Evolutionary conservation across 768 basidiomycete genomes (phyloP).

Genomic region (Leccinum obscurum): DNA sequence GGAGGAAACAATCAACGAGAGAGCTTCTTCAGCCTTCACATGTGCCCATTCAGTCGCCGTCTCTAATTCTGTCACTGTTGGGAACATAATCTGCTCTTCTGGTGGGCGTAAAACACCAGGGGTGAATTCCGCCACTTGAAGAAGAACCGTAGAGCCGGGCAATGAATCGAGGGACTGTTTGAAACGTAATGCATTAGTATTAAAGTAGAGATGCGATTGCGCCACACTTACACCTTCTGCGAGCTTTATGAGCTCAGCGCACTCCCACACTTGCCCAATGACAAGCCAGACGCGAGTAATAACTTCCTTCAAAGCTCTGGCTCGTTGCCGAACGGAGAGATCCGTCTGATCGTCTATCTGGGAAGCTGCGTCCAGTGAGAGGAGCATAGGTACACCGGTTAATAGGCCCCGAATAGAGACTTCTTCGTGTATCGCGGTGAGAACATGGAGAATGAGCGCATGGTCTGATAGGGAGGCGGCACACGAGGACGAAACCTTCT

Average conservation of each 20-base stretch:
- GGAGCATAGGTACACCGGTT: slow-evolving; percentile 81
- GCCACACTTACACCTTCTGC: slow-evolving; percentile 53
- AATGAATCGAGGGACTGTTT: slow-evolving; percentile 47
- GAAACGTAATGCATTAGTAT: slow-evolving; percentile 17
- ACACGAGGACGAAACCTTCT: slow-evolving; percentile 42
- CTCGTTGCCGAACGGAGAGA: slow-evolving; percentile 41
- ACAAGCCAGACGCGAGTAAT: slow-evolving; percentile 63
- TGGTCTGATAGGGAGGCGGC: slow-evolving; percentile 75
- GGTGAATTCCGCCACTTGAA: slow-evolving; percentile 34
- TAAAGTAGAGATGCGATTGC: slow-evolving; percentile 15
- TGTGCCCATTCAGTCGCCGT: slow-evolving; percentile 33
- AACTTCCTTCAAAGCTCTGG: slow-evolving; percentile 59
- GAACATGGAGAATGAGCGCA: slow-evolving; percentile 63
- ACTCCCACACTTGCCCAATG: slow-evolving; percentile 73
- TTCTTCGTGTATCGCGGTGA: slow-evolving; percentile 65
- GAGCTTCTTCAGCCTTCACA: slow-evolving; percentile 53
- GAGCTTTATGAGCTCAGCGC: slow-evolving; percentile 48
- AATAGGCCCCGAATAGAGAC: slow-evolving; percentile 76
- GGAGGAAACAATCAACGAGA: slow-evolving; percentile 56
- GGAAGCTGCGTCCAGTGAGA: slow-evolving; percentile 64
- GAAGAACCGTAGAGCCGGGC: slow-evolving; percentile 39
- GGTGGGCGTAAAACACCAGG: slow-evolving; percentile 46
- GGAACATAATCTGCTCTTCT: slow-evolving; percentile 45
- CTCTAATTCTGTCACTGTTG: slow-evolving; percentile 27
- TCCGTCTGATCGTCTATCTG: slow-evolving; percentile 44